phyloP scores from a whole-genome alignment of 257 asterid genomes.

The Linderniella brevidens region DNA sequence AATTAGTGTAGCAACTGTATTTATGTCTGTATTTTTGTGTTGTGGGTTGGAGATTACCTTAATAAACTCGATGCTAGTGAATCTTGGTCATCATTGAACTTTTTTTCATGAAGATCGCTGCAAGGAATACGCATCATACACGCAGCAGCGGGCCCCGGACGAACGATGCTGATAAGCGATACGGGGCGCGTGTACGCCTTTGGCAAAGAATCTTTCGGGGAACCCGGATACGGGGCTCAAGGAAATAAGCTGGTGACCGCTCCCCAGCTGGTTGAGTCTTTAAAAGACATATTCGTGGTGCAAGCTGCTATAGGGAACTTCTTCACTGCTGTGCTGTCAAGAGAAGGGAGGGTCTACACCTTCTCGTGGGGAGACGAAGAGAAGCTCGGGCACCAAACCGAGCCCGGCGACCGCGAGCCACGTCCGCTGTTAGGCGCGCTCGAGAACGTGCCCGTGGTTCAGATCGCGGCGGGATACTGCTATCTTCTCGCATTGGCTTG shows the following conservation, averaged over 20 bases:
- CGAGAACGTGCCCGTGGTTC: constrained; percentile 77
- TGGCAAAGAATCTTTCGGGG: constrained; percentile 88
- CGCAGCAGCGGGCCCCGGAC: constrained; percentile 88
- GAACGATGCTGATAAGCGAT: constrained; percentile 83
- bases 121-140: constrained; percentile 81
- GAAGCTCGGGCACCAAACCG: constrained; percentile 90
- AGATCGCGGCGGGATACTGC: constrained; percentile 98
- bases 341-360: constrained; percentile 89
- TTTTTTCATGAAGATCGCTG: constrained; percentile 53
- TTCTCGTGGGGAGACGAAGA: constrained; percentile 92
- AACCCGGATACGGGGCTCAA: constrained; percentile 63
- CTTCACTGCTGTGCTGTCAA: constrained; percentile 86
- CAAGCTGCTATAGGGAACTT: constrained; percentile 97
- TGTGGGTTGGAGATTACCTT: no score
- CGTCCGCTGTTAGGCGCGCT: constrained; percentile 73
- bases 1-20: no score
- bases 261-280: constrained; percentile 78
- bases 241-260: constrained; percentile 50
- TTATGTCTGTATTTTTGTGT: no score
- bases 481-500: constrained; percentile 96
- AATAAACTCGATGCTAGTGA: no score
- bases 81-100: constrained; percentile 3
- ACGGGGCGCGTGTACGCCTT: constrained; percentile 74
- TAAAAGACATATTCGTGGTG: constrained; percentile 83
- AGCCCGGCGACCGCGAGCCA: constrained; percentile 68